Evolutionary conservation across 78 protist genomes (phyloP), one percentile per base, ranked within the genome.

Genomic region (Dictyostelium brefeldianum): DNA sequence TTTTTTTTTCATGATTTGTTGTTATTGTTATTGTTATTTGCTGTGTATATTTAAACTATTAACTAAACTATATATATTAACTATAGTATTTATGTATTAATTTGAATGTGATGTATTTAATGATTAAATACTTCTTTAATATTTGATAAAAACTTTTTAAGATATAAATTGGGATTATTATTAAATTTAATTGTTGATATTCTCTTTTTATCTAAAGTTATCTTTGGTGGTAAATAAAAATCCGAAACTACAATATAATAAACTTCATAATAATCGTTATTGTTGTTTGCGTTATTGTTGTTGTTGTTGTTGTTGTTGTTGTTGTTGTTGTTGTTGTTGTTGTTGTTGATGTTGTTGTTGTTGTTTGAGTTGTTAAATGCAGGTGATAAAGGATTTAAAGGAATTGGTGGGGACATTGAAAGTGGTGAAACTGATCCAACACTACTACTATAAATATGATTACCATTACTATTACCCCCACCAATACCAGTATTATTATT

Each of bases 211-310:
- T 77, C 56, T 5, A 36, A 25, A 22, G 51, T 51, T 70, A 41
- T 27, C 36, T 70, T 27, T 41, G 78, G 50, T 41, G 78, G 50
- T 41, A 54, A 18, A 18, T 67, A 43, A 6, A 85, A 41, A 75
- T 85, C 83, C 5, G 51, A n/a, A 14, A 85, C 47, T 29, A 81
- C 48, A 64, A 85, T 27, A 27, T 75, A 85, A 59, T 85, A 85
- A 71, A 75, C 59, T 48, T 73, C 91, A 36, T 51, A 27, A 41
- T 22, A 48, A 48, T 62, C 51, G 62, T 48, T 56, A 53, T 43
- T 77, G 36, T 20, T 36, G 36, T 20, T 36, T 36, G 48, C 29
- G 4, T 69, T 59, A 82, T 36, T 77, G 20, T 70, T 47, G 36
- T 20, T 36, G 57, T 70, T 48, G 0, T 69, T 59, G 70, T n/a